These are phyloP conservation scores for Stellera chamaejasme DNA, from an alignment of 345 rosid species.

Conservation along the genomic window DNA sequence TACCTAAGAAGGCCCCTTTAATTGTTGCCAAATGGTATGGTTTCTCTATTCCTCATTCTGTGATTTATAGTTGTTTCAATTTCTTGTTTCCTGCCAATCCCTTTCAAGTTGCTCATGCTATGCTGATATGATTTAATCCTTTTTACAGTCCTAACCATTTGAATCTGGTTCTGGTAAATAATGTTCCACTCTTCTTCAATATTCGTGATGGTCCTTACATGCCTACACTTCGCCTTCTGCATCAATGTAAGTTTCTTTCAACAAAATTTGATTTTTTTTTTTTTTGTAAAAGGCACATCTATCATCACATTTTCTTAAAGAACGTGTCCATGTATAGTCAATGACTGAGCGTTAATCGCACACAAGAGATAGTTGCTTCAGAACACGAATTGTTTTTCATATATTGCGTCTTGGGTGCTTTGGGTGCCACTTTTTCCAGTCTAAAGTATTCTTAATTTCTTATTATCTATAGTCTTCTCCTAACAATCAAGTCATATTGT, in stretches of 20 bases:
- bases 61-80: neutral
- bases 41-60: conserved; percentile 8
- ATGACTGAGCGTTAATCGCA: too few species aligned
- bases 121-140: conserved; percentile 7
- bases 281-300: too few species aligned
- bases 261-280: too few species aligned
- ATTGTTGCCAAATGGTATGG: conserved; percentile 88
- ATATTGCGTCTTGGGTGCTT: too few species aligned
- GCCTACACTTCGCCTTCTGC: conserved; percentile 95
- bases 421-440: too few species aligned
- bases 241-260: conserved; percentile 57
- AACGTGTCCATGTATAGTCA: too few species aligned
- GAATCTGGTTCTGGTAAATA: conserved; percentile 86
- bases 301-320: too few species aligned
- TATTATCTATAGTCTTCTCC: too few species aligned
- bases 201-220: conserved; percentile 97
- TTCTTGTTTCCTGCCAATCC: neutral
- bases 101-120: neutral
- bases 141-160: conserved; percentile 88
- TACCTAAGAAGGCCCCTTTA: conserved; percentile 87
- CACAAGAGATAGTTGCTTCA: too few species aligned
- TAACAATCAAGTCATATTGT: too few species aligned
- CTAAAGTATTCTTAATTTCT: too few species aligned
- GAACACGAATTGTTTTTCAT: too few species aligned
- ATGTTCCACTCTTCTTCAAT: conserved; percentile 89